Conservation (phyloP, 768 basidiomycete species). For the Amanita inopinata region DNA sequence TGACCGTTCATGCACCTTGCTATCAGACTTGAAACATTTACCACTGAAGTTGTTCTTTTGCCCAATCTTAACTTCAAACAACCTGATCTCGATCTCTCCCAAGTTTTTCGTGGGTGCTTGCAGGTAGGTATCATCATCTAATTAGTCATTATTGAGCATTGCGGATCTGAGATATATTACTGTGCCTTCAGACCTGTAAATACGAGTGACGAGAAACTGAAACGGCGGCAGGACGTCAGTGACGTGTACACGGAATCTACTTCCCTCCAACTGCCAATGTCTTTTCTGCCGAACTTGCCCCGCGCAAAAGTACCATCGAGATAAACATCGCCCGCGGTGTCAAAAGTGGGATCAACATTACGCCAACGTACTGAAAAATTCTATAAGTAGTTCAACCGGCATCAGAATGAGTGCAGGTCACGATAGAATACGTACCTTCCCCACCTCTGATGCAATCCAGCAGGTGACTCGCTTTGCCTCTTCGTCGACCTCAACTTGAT, state of each 20-base stretch:
- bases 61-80: background rate
- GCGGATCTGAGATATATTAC: background rate
- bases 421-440: conserved; percentile 5
- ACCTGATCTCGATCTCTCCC: conserved; percentile 14
- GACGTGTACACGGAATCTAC: background rate
- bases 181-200: conserved; percentile 8
- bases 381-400: background rate
- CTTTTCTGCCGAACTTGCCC: background rate
- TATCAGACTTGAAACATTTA: background rate
- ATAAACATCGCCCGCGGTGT: background rate
- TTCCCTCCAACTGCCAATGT: background rate
- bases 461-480: conserved; percentile 9
- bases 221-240: background rate
- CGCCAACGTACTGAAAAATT: conserved; percentile 5
- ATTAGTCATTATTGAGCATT: background rate
- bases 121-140: conserved; percentile 19
- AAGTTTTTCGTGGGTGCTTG: conserved; percentile 7
- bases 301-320: background rate
- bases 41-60: background rate
- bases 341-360: background rate
- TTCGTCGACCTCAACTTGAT: conserved; percentile 4
- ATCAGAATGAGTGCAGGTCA: background rate
- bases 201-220: conserved; percentile 10
- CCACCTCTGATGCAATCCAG: conserved; percentile 13
- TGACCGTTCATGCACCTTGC: conserved; percentile 17